A percentile compares a stretch with the other conserved stretches of the same genome.
phyloP scores from a whole-genome alignment of 2,329 filamentous ascomycete genomes.

The Fusarium sp. region DNA sequence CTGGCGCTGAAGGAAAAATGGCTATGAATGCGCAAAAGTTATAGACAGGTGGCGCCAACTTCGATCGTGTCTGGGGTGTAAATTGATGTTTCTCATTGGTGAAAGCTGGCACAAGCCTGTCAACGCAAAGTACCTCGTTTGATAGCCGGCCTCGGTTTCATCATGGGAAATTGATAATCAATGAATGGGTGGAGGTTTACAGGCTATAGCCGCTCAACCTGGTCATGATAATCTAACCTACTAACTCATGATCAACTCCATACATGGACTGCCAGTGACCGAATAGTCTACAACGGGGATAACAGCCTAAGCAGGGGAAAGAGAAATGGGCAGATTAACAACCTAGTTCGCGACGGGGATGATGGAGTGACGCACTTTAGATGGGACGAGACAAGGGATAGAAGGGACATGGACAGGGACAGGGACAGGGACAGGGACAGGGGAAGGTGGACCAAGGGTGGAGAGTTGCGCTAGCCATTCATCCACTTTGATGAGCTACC shows the following conservation, averaged over 20 bases:
- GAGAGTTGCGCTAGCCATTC: constrained; percentile 23
- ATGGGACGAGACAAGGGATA: constrained; percentile 37
- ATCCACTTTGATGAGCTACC: constrained; percentile 6
- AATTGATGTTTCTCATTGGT: constrained; percentile 38
- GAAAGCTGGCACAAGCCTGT: constrained; percentile 28
- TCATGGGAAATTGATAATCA: constrained; percentile 13
- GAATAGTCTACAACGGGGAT: constrained; percentile 7
- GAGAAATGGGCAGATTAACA: constrained; percentile 32
- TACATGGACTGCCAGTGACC: constrained; percentile 12
- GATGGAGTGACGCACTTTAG: constrained; percentile 40
- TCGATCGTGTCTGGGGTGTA: constrained; percentile 29
- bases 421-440: no score
- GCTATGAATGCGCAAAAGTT: not conserved
- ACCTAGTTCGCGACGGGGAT: constrained; percentile 25
- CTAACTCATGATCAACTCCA: constrained; percentile 19
- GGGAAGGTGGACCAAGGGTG: constrained; percentile 12
- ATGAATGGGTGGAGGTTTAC: constrained; percentile 18
- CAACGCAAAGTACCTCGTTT: constrained; percentile 28
- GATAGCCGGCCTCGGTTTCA: constrained; percentile 37
- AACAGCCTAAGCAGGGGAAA: constrained; percentile 19
- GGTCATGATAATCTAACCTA: not conserved
- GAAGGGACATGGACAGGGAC: no score
- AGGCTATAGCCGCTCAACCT: not conserved
- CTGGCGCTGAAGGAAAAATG: not conserved
- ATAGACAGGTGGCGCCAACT: constrained; percentile 8